phyloP scores from a whole-genome alignment of 345 rosid genomes.

The Firmiana major region DNA sequence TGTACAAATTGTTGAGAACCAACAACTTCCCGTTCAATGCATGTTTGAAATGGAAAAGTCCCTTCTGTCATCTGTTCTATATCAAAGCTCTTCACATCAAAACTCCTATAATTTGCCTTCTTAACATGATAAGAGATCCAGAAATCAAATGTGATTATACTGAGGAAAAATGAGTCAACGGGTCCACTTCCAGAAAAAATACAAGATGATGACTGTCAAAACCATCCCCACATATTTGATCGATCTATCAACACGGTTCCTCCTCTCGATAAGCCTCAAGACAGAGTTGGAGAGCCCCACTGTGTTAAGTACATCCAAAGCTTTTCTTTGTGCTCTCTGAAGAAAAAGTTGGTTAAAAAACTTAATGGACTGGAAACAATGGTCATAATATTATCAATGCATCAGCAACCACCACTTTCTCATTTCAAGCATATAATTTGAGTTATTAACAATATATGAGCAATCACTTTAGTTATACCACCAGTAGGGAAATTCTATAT shows the following conservation, averaged over 20 bases:
- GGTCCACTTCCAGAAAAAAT: conserved; percentile 63
- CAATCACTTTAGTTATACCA: background rate
- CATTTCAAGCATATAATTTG: background rate
- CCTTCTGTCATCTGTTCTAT: background rate
- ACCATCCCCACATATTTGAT: conserved; percentile 87
- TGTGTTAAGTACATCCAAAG: conserved; percentile 79
- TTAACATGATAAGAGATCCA: background rate
- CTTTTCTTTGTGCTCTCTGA: conserved; percentile 89
- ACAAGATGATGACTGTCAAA: conserved; percentile 51
- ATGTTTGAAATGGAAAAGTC: background rate
- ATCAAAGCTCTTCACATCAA: background rate
- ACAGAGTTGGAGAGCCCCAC: conserved; percentile 91
- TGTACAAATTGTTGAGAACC: background rate
- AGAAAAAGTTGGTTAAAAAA: conserved; percentile 3
- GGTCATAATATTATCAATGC: background rate
- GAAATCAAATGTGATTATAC: background rate
- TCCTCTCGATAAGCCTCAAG: conserved; percentile 85
- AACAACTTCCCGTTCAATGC: background rate
- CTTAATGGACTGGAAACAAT: background rate
- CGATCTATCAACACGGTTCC: conserved; percentile 82
- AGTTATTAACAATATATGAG: background rate
- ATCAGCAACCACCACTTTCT: background rate
- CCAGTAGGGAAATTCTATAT: background rate
- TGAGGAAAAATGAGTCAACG: conserved; percentile 16
- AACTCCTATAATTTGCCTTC: background rate